phyloP scores from a whole-genome alignment of 345 rosid species.

The Ceriops tagal region DNA sequence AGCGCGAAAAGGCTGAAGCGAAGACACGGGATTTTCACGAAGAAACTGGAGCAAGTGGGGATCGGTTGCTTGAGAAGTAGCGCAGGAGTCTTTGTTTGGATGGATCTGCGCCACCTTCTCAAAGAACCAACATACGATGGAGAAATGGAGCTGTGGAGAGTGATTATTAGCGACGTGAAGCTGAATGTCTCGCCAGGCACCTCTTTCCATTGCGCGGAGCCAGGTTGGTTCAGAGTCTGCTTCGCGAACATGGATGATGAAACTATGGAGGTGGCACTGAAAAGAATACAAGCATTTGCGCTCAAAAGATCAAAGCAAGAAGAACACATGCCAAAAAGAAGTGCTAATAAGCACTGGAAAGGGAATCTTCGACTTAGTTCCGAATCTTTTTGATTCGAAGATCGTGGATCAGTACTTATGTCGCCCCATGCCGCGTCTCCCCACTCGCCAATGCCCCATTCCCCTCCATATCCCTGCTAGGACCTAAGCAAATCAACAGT shows the following conservation, averaged over 20 bases:
- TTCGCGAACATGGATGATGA: constrained; percentile 82
- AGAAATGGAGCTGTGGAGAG: constrained; percentile 62
- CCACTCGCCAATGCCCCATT: constrained; percentile 47
- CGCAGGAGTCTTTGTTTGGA: constrained; percentile 81
- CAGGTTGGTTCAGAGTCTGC: constrained; percentile 93
- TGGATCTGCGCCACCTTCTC: constrained; percentile 66
- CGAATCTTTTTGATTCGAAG: constrained; percentile 42
- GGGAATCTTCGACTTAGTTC: constrained; percentile 53
- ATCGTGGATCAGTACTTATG: constrained; percentile 22
- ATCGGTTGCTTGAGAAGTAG: constrained; percentile 53
- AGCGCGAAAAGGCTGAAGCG: constrained; percentile 49
- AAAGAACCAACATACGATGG: constrained; percentile 41
- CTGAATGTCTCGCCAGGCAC: constrained; percentile 87
- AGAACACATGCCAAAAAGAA: constrained; percentile 10
- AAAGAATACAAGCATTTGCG: constrained; percentile 53
- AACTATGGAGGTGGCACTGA: constrained; percentile 56
- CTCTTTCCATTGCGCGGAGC: constrained; percentile 66
- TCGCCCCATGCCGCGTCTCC: constrained; percentile 60
- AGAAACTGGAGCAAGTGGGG: constrained; percentile 46
- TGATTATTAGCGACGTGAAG: constrained; percentile 57
- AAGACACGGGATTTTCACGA: constrained; percentile 44
- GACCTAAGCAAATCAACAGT: constrained; percentile 10
- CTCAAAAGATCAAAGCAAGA: constrained; percentile 16
- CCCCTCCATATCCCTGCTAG: constrained; percentile 59
- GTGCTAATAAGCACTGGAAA: constrained; percentile 24